A percentile compares a stretch with the other conserved stretches of the same genome.
Evolutionary conservation across 768 basidiomycete species (phyloP).

Genomic region (Boletus reticuloceps): DNA sequence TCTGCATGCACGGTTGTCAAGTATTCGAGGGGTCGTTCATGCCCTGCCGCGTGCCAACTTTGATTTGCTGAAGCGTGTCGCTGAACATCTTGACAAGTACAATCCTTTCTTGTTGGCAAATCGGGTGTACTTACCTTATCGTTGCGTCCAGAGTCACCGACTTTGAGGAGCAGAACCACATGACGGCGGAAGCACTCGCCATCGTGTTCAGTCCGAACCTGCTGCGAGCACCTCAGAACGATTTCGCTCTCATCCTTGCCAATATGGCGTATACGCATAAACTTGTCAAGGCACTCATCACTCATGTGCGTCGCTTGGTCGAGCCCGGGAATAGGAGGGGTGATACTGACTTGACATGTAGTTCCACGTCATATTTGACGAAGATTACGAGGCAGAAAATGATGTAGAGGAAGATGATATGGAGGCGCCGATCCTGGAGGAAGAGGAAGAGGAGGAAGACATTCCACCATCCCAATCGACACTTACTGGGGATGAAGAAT

Average conservation of each 20-base stretch:
- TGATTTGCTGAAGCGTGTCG: slow-evolving; percentile 72
- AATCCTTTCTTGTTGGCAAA: slow-evolving; percentile 12
- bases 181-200: slow-evolving; percentile 82
- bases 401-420: slow-evolving; percentile 65
- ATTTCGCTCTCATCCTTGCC: slow-evolving; percentile 72
- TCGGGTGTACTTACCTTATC: background rate
- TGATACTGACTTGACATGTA: slow-evolving; percentile 22
- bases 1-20: slow-evolving; percentile 60
- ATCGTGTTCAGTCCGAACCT: slow-evolving; percentile 86
- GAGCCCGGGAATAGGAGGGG: background rate
- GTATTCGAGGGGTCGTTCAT: slow-evolving; percentile 67
- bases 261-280: slow-evolving; percentile 80
- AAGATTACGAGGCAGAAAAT: slow-evolving; percentile 51
- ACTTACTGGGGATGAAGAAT: slow-evolving; percentile 21
- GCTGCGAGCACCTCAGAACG: slow-evolving; percentile 72
- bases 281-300: slow-evolving; percentile 72
- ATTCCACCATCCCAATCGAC: slow-evolving; percentile 27
- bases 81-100: slow-evolving; percentile 80
- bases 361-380: slow-evolving; percentile 74
- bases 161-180: slow-evolving; percentile 85
- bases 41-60: slow-evolving; percentile 71
- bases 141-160: slow-evolving; percentile 65
- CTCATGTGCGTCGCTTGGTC: slow-evolving; percentile 55
- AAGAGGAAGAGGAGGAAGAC: slow-evolving; percentile 51
- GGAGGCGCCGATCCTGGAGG: slow-evolving; percentile 66